Conservation (phyloP, 2,329 filamentous ascomycete genomes). For the Aspergillus floridensis region DNA sequence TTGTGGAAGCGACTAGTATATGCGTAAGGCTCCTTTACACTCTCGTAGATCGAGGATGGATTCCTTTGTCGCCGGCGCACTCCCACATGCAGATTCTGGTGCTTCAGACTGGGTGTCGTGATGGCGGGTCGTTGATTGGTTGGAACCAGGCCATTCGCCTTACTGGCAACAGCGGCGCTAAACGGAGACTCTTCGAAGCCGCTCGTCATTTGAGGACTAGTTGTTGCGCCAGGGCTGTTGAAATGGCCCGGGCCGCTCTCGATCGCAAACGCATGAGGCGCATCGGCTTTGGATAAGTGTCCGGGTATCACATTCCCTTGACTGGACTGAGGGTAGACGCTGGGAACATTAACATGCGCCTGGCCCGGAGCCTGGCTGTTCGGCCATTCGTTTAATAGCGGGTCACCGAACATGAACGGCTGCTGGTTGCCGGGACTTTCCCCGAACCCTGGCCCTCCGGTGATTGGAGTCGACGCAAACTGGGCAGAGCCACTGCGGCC, state of each 20-base stretch:
- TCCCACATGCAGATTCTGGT: slow-evolving; percentile 37
- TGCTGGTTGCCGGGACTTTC: slow-evolving; percentile 46
- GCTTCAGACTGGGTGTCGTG: slow-evolving; percentile 45
- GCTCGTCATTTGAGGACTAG: slow-evolving; percentile 50
- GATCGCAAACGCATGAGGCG: slow-evolving; percentile 60
- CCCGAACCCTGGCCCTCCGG: slow-evolving; percentile 38
- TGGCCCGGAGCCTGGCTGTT: slow-evolving; percentile 35
- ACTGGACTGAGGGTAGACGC: slow-evolving; percentile 32
- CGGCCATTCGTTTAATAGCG: slow-evolving; percentile 47
- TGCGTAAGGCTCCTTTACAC: slow-evolving; percentile 84
- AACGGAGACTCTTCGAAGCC: slow-evolving; percentile 42
- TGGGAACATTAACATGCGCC: slow-evolving; percentile 33
- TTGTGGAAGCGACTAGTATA: slow-evolving; percentile 90
- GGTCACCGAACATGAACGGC: slow-evolving; percentile 48
- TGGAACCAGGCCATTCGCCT: slow-evolving; percentile 29
- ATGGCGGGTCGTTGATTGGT: slow-evolving; percentile 39
- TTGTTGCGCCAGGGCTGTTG: slow-evolving; percentile 57
- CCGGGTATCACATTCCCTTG: slow-evolving; percentile 39
- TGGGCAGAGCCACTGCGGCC: slow-evolving; percentile 42
- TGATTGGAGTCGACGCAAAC: slow-evolving; percentile 38
- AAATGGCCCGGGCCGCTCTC: slow-evolving; percentile 57
- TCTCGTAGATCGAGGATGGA: slow-evolving; percentile 81
- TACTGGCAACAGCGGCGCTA: slow-evolving; percentile 25
- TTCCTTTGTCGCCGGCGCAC: slow-evolving; percentile 60
- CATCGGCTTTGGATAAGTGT: slow-evolving; percentile 44